phyloP scores from a whole-genome alignment of 2,329 filamentous ascomycete genomes.

The Phaeosphaeriaceae sp. region DNA sequence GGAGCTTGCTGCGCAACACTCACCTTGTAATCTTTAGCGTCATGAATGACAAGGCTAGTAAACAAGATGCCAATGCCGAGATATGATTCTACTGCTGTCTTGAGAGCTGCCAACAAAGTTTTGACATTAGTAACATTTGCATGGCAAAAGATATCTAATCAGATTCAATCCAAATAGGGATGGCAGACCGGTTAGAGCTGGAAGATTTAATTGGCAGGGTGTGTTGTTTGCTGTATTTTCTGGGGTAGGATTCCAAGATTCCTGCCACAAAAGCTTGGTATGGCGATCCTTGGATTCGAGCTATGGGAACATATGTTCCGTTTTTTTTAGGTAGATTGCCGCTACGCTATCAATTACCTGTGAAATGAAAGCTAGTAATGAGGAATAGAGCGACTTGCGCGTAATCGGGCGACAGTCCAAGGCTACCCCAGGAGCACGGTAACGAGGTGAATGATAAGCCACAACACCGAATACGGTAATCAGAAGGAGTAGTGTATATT shows the following conservation, averaged over 20 bases:
- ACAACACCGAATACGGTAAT: not conserved
- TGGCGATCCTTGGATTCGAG: constrained; percentile 9
- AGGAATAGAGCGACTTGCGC: constrained; percentile 6
- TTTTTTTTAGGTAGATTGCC: constrained; percentile 7
- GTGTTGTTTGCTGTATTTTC: not conserved
- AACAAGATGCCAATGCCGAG: constrained; percentile 20
- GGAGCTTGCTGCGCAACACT: constrained; percentile 13
- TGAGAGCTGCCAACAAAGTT: constrained; percentile 10
- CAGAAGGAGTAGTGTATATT: not conserved
- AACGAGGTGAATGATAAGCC: constrained; percentile 5
- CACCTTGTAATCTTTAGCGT: not conserved
- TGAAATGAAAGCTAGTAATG: not conserved
- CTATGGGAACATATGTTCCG: constrained; percentile 8
- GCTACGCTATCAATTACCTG: constrained; percentile 2
- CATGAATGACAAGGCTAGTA: constrained; percentile 9
- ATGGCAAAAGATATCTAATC: constrained; percentile 10
- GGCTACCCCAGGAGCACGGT: constrained; percentile 7
- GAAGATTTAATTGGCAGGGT: constrained; percentile 8
- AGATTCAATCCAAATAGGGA: constrained; percentile 3
- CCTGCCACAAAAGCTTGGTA: constrained; percentile 14
- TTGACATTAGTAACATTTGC: constrained; percentile 9
- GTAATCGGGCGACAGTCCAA: constrained; percentile 12
- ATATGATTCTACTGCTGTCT: constrained; percentile 15
- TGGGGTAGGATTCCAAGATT: not conserved
- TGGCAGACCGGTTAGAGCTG: constrained; percentile 5